These are phyloP conservation scores for Podila minutissima DNA, from an alignment of 192 early-diverging fungal species.

Conservation along the genomic window DNA sequence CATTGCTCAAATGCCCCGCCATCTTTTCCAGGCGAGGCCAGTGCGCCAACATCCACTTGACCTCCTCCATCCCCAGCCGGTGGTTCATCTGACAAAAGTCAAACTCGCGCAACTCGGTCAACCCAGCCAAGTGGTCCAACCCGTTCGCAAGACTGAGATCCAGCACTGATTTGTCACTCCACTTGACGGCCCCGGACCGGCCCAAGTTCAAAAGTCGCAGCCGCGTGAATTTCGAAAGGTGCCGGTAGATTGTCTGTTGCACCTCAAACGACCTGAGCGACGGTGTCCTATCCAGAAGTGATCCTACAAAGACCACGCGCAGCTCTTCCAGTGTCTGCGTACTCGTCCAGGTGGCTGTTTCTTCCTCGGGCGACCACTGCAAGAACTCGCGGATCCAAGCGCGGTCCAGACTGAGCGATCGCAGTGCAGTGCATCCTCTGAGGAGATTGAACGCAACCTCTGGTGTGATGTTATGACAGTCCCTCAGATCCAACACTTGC, in stretches of 20 bases:
- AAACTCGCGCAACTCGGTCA: conserved; percentile 34
- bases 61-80: conserved; percentile 31
- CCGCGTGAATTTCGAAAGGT: conserved; percentile 11
- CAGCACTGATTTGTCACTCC: conserved; percentile 13
- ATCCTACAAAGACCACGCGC: conserved; percentile 23
- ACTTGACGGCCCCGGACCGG: background rate
- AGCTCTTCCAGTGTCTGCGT: conserved; percentile 19
- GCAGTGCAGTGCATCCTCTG: conserved; percentile 3
- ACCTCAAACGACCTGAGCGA: conserved; percentile 1
- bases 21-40: conserved; percentile 27
- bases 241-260: conserved; percentile 8
- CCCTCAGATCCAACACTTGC: conserved; percentile 15
- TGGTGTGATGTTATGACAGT: conserved; percentile 6
- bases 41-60: conserved; percentile 33
- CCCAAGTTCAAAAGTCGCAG: conserved; percentile 31
- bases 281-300: background rate
- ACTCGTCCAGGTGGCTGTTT: background rate
- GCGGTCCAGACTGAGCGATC: conserved; percentile 25
- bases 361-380: background rate
- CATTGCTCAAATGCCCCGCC: conserved; percentile 11
- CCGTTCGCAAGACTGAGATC: conserved; percentile 31
- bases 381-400: conserved; percentile 9
- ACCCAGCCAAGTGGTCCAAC: background rate
- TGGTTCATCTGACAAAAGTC: conserved; percentile 38
- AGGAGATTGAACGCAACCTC: conserved; percentile 16